Base-by-base conservation (phyloP, 106 monocot species). In the Dioscorea alata region DNA sequence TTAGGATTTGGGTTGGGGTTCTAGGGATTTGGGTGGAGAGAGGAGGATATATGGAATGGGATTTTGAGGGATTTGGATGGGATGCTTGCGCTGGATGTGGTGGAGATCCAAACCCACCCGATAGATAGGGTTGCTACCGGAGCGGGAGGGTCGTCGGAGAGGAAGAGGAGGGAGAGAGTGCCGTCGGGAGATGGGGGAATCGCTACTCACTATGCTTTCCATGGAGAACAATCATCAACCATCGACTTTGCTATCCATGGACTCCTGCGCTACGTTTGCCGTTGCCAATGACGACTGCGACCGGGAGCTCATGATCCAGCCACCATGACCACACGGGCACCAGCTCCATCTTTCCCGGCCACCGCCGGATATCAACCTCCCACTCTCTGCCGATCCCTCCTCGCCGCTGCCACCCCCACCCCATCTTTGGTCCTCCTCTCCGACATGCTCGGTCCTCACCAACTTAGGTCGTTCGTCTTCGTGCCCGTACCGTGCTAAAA, bases 161-260 rank as follows among this genome's bases (percentile, higher is more conserved):
- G 25, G 53, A 28, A 33, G 56, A 20, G 68, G 51, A 33, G 52
- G 9, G 68, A 21, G 49, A 69, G 35, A 54, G 52, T 22, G 34
- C 19, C 54, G n/a, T n/a, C n/a, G 54, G 19, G 54, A 54, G 54
- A 82, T 82, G 82, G 82, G 78, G 17, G 83, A 83, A 35, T 75
- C 83, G 24, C 71, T 83, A 28, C 53, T 83, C 14, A 78, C 83
- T 14, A 54, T 74, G 23, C 64, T 78, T 21, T 74, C 70, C 17
- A 83, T 83, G 83, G 78, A 83, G 59, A 81, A 81, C 61, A 63
- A 68, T 66, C 68, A 68, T 67, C 78, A 83, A 50, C 83, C 83
- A 15, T 78, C 78, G 8, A 83, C 83, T 23, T 74, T 70, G 48
- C 78, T 83, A 14, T 83, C 78, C 9, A 83, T 78, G 78, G 83